These are phyloP conservation scores for Sarcodon sp. DNA, from an alignment of 768 basidiomycete species.

Conservation along the genomic window DNA sequence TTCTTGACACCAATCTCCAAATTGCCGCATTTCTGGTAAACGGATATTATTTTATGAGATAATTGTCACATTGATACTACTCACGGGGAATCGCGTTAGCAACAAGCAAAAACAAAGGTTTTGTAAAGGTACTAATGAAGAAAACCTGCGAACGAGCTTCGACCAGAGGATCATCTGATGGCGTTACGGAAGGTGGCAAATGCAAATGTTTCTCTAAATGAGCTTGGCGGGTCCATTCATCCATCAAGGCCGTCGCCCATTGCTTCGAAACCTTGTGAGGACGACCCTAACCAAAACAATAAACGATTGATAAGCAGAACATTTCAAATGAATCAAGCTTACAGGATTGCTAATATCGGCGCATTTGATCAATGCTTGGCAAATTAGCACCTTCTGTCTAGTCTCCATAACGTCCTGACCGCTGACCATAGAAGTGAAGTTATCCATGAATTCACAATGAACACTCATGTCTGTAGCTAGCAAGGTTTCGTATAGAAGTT, in stretches of 20 bases:
- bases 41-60: neutral
- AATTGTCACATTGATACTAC: slow-evolving; percentile 13
- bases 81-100: slow-evolving; percentile 63
- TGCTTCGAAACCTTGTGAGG: slow-evolving; percentile 85
- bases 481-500: slow-evolving; percentile 68
- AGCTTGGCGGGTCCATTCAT: slow-evolving; percentile 89
- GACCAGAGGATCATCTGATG: slow-evolving; percentile 30
- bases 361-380: slow-evolving; percentile 91
- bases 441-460: slow-evolving; percentile 72
- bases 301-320: neutral
- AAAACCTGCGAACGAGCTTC: slow-evolving; percentile 81
- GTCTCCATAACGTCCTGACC: slow-evolving; percentile 22
- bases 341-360: slow-evolving; percentile 99
- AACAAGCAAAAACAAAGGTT: slow-evolving; percentile 72
- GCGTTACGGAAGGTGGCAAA: slow-evolving; percentile 45
- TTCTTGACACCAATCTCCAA: slow-evolving; percentile 49
- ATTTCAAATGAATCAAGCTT: slow-evolving; percentile 20
- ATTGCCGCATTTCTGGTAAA: slow-evolving; percentile 49
- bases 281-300: slow-evolving; percentile 47
- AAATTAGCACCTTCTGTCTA: slow-evolving; percentile 54
- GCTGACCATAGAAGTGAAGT: slow-evolving; percentile 41
- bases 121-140: slow-evolving; percentile 75
- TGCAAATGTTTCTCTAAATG: slow-evolving; percentile 70
- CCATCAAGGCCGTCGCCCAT: slow-evolving; percentile 82
- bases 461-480: slow-evolving; percentile 94